Evolutionary conservation across 2,329 filamentous ascomycete genomes (phyloP), one percentile per base, ranked within the genome.

Genomic region (Sphaerulina populicola): DNA sequence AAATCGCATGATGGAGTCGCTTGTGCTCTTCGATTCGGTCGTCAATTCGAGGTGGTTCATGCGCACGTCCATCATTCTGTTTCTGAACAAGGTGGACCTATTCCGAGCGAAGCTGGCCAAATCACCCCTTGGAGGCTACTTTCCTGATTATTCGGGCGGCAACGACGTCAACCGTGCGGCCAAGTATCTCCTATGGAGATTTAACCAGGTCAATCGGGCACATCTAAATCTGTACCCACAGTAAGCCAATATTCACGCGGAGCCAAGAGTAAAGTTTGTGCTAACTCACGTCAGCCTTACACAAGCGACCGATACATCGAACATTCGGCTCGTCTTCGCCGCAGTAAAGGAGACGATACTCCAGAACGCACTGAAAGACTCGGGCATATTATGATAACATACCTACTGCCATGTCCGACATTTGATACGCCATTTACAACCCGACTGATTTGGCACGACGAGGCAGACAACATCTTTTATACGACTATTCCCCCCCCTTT

Each of bases 41-140:
- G 93, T 98, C 61, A 98, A 98, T 72, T 97, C 93, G 30, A 79
- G 93, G 62, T 98, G 93, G 93, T 98, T 98, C 71, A 94, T 97
- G 86, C 79, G 93, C 62, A 98, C 93, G 10, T 96, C 90, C 67
- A 98, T 98, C 66, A 97, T 98, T 65, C 77, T 98, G 51, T 98
- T 98, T 74, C 78, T 98, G 56, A 98, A 98, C 76, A 98, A 98
- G 71, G 93, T 98, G 60, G 93, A 98, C 73, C 81, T 98, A 52
- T 98, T 98, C 78, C 91, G 93, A 69, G 85, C 89, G 66, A 98
- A 98, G 70, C 81, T 98, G 27, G 81, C 82, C 49, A 82, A 90
- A 57, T 96, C 89, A 49, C 91, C 93, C 0, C 72, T 98, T 41
- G 87, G 84, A 62, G 95, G 91, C 67, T 98, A 97, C 69, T 98